Percentiles rank a stretch among this genome's conserved stretches.
These are phyloP conservation scores for Diutina catenulata DNA, from an alignment of 1,139 yeast species.

Conservation along the genomic window DNA sequence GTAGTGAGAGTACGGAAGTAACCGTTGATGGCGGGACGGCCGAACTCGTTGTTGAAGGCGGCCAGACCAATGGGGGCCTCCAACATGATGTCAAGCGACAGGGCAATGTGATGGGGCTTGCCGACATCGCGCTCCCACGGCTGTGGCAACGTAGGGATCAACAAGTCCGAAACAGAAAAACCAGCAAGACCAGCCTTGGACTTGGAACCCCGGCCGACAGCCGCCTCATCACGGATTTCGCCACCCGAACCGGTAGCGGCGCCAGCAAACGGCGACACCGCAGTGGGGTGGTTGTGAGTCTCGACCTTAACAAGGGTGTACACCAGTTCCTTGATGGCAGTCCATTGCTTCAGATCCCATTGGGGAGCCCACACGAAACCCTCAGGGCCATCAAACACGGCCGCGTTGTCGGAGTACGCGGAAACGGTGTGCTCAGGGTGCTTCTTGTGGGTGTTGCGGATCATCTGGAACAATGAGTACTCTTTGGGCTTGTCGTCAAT, in stretches of 20 bases:
- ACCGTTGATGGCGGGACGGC: conserved; percentile 95
- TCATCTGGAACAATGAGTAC: conserved; percentile 80
- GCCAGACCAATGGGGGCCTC: conserved; percentile 98
- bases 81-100: conserved; percentile 87
- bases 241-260: conserved; percentile 99
- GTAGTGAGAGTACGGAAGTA: conserved; percentile 94
- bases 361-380: conserved; percentile 77
- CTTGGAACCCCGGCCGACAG: conserved; percentile 96
- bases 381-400: conserved; percentile 81
- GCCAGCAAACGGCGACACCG: conserved; percentile 98
- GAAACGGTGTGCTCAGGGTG: conserved; percentile 78
- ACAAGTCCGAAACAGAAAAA: conserved; percentile 80
- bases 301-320: conserved; percentile 92
- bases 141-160: conserved; percentile 74
- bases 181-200: conserved; percentile 96
- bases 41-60: conserved; percentile 96
- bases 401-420: conserved; percentile 97
- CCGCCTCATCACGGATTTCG: conserved; percentile 99
- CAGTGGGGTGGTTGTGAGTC: conserved; percentile 98
- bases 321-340: conserved; percentile 61
- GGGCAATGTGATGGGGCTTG: conserved; percentile 86
- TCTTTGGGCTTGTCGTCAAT: conserved; percentile 75
- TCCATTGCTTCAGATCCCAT: conserved; percentile 60
- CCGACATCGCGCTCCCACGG: conserved; percentile 93
- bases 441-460: conserved; percentile 79